phyloP scores from a whole-genome alignment of 345 rosid species.

The Citrus unshiu region DNA sequence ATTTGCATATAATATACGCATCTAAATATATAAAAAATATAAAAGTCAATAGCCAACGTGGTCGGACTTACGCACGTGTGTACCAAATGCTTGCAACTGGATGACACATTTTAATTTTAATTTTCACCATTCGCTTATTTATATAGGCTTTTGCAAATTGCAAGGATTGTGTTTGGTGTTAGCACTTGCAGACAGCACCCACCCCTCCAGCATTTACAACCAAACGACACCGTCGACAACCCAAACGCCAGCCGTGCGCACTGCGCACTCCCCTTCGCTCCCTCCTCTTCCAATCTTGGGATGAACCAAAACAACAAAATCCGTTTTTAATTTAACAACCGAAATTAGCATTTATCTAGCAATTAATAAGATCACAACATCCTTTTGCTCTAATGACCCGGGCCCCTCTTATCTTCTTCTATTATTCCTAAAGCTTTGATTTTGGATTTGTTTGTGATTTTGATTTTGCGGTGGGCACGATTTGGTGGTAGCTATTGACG shows the following conservation, averaged over 20 bases:
- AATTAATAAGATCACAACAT: background rate
- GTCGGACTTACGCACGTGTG: background rate
- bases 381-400: slow-evolving; percentile 15
- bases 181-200: background rate
- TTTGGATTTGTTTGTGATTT: background rate
- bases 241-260: background rate
- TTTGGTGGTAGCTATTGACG: background rate
- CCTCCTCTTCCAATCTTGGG: background rate
- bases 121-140: too few species aligned
- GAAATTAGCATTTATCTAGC: background rate
- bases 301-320: background rate
- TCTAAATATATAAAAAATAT: background rate
- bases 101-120: background rate
- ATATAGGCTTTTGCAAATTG: background rate
- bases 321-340: background rate
- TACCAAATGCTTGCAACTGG: too few species aligned
- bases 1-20: too few species aligned
- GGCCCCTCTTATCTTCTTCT: background rate
- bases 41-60: background rate
- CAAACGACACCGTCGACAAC: background rate
- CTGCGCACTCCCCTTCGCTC: background rate
- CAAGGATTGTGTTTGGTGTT: background rate
- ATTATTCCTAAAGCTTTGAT: background rate
- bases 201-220: background rate
- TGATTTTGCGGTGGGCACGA: background rate